Evolutionary conservation across 1,284 basidiomycete species (phyloP).

Genomic region (Sanghuangporus sanghuang): DNA sequence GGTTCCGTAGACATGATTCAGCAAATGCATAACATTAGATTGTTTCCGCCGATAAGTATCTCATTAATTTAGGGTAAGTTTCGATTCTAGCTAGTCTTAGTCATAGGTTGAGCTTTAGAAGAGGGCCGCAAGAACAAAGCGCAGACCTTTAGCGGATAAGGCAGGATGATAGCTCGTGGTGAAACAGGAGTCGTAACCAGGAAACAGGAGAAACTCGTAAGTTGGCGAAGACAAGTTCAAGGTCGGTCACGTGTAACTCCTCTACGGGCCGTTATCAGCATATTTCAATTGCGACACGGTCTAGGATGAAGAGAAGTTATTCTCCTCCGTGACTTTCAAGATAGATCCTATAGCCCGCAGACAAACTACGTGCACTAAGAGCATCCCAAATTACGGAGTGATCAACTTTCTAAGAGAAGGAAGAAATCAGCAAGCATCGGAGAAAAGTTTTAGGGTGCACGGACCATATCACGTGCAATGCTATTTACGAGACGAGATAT

Average conservation of each 20-base stretch:
- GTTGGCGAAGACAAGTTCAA: background rate
- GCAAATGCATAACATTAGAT: too few species aligned
- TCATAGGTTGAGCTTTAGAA: background rate
- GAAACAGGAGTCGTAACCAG: background rate
- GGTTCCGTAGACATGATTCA: background rate
- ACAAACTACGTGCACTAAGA: slow-evolving; percentile 24
- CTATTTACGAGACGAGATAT: background rate
- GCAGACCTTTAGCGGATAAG: background rate
- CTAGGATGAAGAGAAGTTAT: slow-evolving; percentile 49
- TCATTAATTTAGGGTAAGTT: background rate
- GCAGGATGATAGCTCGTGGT: background rate
- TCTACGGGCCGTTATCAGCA: slow-evolving; percentile 31
- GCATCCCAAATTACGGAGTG: slow-evolving; percentile 72
- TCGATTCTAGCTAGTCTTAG: background rate
- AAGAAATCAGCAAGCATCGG: slow-evolving; percentile 18
- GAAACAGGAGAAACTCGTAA: background rate
- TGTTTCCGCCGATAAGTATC: too few species aligned
- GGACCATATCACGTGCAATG: slow-evolving; percentile 37
- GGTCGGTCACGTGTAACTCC: slow-evolving; percentile 23
- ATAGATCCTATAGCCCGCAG: slow-evolving; percentile 14
- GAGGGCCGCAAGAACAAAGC: background rate
- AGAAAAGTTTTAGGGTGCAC: slow-evolving; percentile 37
- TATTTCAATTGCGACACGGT: slow-evolving; percentile 32
- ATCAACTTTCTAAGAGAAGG: slow-evolving; percentile 46
- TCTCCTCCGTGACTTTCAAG: slow-evolving; percentile 30